Evolutionary conservation across 2,329 filamentous ascomycete genomes (phyloP).

Genomic region (Trichoderma sp.): DNA sequence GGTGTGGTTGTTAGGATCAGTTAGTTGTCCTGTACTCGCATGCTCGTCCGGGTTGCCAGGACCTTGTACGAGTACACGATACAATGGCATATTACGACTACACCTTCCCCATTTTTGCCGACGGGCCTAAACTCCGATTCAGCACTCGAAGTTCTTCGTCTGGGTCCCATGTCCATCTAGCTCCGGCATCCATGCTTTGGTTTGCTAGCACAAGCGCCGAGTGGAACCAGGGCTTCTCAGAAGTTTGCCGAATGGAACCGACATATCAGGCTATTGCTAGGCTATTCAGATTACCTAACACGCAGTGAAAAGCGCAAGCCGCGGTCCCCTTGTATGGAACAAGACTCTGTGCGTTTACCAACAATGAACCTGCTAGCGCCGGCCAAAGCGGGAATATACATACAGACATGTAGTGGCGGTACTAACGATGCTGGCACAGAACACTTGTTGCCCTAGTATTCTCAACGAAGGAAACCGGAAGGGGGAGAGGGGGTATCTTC

Average conservation of each 20-base stretch:
- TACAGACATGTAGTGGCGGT: background rate
- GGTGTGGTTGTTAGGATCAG: background rate
- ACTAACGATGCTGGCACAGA: background rate
- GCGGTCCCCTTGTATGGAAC: background rate
- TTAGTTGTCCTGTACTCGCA: background rate
- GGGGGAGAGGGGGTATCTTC: background rate
- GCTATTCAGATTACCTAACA: conserved; percentile 5
- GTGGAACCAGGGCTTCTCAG: conserved; percentile 10
- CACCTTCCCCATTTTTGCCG: conserved; percentile 17
- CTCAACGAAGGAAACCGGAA: background rate
- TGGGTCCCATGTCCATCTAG: conserved; percentile 1
- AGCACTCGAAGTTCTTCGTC: conserved; percentile 3
- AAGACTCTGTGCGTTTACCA: background rate
- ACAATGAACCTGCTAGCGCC: conserved; percentile 14
- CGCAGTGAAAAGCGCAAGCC: background rate
- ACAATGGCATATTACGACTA: background rate
- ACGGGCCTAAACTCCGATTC: conserved; percentile 18
- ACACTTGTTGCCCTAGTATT: background rate
- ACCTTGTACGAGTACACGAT: background rate
- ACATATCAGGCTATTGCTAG: conserved; percentile 12
- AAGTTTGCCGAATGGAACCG: conserved; percentile 18
- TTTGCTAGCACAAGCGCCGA: conserved; percentile 18
- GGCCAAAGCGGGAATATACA: conserved; percentile 18
- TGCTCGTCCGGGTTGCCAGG: background rate
- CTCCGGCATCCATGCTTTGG: conserved; percentile 14